Evolutionary conservation across 495 filamentous ascomycete species (phyloP).

Genomic region (Penicillium egyptiacum): DNA sequence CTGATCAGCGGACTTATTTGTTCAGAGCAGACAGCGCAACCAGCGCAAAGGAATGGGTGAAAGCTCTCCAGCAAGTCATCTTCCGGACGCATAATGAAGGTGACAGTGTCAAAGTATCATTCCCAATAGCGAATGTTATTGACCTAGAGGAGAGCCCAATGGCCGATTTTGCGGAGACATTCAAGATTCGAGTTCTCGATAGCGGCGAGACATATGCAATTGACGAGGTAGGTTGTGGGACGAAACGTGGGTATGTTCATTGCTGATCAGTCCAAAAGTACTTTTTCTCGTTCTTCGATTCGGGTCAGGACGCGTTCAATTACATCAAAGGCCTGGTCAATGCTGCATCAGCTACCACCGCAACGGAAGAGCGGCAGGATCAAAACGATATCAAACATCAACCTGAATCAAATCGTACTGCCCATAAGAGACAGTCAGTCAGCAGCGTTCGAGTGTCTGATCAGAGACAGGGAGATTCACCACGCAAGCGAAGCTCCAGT

Average conservation of each 20-base stretch:
- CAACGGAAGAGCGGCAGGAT: conserved; percentile 10
- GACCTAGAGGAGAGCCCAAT: conserved; percentile 92
- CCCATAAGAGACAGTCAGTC: conserved; percentile 33
- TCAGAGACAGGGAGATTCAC: conserved; percentile 10
- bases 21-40: conserved; percentile 86
- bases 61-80: conserved; percentile 88
- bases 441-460: conserved; percentile 31
- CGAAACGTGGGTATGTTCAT: neutral
- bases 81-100: conserved; percentile 96
- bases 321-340: conserved; percentile 74
- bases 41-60: conserved; percentile 97
- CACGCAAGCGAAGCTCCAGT: conserved; percentile 57
- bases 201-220: conserved; percentile 91
- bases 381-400: neutral
- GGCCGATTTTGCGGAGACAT: conserved; percentile 88
- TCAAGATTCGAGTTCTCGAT: conserved; percentile 90
- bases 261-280: conserved; percentile 56
- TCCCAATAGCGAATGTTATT: conserved; percentile 85
- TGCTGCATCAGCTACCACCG: conserved; percentile 53
- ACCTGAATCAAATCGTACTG: conserved; percentile 20
- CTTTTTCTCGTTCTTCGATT: conserved; percentile 93
- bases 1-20: conserved; percentile 77
- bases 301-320: conserved; percentile 79
- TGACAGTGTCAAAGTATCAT: conserved; percentile 92
- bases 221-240: conserved; percentile 69